Conservation (phyloP, 2,329 filamentous ascomycete species). For the Hymenoscyphus fraxineus region DNA sequence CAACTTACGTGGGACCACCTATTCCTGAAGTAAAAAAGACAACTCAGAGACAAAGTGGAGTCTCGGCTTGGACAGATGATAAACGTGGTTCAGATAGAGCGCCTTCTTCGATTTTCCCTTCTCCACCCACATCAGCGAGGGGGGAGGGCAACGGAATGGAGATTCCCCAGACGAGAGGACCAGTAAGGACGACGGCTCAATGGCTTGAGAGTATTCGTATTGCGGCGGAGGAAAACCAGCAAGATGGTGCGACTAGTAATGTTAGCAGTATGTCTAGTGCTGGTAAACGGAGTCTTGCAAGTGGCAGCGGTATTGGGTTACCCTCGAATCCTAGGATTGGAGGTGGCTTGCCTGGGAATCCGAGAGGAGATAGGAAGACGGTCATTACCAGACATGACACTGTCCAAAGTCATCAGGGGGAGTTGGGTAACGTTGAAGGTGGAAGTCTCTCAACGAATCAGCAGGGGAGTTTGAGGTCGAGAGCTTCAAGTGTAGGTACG, state of each 20-base stretch:
- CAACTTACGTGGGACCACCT: not conserved
- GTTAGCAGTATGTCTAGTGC: not conserved
- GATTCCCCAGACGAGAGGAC: constrained; percentile 12
- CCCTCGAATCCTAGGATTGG: not conserved
- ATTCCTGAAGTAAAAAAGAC: not conserved
- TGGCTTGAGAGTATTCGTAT: constrained; percentile 13
- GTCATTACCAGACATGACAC: not conserved
- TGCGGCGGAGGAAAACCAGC: not conserved
- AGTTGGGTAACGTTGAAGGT: not conserved
- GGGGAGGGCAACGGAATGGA: constrained; percentile 11
- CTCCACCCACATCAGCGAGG: constrained; percentile 10
- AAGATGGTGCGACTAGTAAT: not conserved
- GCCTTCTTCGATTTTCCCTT: not conserved
- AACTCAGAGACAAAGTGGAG: constrained; percentile 24
- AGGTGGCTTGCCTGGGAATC: not conserved
- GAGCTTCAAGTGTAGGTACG: not conserved
- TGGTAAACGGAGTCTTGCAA: too few relatives aligned
- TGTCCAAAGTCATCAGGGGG: not conserved
- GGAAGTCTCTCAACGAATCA: too few relatives aligned
- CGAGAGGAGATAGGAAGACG: not conserved
- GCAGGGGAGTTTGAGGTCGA: not conserved
- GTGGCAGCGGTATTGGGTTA: not conserved
- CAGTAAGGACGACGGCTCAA: constrained; percentile 21
- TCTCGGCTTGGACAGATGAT: constrained; percentile 32
- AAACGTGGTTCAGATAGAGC: constrained; percentile 11